phyloP scores from a whole-genome alignment of 2,329 filamentous ascomycete species.

The Reticulascus tulasneorum region DNA sequence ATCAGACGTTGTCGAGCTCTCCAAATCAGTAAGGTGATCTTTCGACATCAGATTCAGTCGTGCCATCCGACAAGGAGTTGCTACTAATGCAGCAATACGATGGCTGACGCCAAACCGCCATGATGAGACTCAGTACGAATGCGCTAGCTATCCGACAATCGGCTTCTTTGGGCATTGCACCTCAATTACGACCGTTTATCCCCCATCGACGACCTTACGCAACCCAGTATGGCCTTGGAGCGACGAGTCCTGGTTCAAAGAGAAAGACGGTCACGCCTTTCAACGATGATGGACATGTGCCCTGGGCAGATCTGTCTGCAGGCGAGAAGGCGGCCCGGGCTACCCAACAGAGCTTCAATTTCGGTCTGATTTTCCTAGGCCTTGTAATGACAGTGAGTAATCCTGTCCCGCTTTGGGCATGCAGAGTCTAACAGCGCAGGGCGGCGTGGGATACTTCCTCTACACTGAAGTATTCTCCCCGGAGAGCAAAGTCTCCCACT shows the following conservation, averaged over 20 bases:
- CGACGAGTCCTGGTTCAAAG: slow-evolving; percentile 39
- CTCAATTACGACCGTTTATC: slow-evolving; percentile 31
- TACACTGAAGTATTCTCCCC: slow-evolving; percentile 80
- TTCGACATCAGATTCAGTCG: slow-evolving; percentile 4
- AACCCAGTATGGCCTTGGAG: slow-evolving; percentile 47
- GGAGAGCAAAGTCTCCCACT: slow-evolving; percentile 81
- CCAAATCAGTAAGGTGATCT: slow-evolving; percentile 1
- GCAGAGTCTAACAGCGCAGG: too few relatives aligned
- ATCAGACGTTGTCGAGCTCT: slow-evolving; percentile 6
- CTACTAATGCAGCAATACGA: slow-evolving; percentile 19
- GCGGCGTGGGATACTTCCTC: slow-evolving; percentile 72
- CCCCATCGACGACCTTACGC: slow-evolving; percentile 50
- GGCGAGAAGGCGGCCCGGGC: slow-evolving; percentile 79
- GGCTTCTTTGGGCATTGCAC: slow-evolving; percentile 16
- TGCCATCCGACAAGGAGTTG: slow-evolving; percentile 3
- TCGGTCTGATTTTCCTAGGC: slow-evolving; percentile 72
- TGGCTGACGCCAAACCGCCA: slow-evolving; percentile 37
- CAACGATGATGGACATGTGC: slow-evolving; percentile 78
- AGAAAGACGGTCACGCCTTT: slow-evolving; percentile 74
- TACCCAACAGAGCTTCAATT: slow-evolving; percentile 88
- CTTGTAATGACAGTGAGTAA: slow-evolving; percentile 66
- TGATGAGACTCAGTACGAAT: slow-evolving; percentile 42
- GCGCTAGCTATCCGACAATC: slow-evolving; percentile 30
- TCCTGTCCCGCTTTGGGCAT: slow-evolving; percentile 3
- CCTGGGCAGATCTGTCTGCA: slow-evolving; percentile 72